phyloP scores from a whole-genome alignment of 2,329 filamentous ascomycete genomes.

The Colletotrichum caudatum region DNA sequence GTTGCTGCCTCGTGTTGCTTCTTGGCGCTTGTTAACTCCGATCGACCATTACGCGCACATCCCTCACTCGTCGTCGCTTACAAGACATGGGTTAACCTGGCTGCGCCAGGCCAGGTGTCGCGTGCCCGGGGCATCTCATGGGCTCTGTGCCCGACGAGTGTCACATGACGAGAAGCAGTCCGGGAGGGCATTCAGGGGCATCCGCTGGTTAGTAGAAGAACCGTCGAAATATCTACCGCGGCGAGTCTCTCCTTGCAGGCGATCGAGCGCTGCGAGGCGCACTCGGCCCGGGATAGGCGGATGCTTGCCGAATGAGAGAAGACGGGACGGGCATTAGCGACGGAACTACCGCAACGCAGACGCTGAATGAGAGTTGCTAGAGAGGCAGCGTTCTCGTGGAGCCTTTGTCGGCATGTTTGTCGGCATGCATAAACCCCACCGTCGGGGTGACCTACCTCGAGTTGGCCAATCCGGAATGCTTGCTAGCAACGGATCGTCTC shows the following conservation, averaged over 20 bases:
- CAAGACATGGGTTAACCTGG: conserved; percentile 14
- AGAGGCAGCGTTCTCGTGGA: conserved; percentile 13
- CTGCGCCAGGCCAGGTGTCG: conserved; percentile 2
- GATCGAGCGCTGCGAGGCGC: background rate
- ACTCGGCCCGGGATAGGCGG: background rate
- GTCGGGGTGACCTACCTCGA: background rate
- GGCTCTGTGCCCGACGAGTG: background rate
- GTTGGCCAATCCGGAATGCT: conserved; percentile 24
- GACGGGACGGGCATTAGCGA: conserved; percentile 5
- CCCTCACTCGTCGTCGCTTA: conserved; percentile 6
- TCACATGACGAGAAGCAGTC: conserved; percentile 17
- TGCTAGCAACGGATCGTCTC: background rate
- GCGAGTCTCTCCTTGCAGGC: background rate
- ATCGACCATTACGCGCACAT: conserved; percentile 7
- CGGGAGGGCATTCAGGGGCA: background rate
- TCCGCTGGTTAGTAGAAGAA: background rate
- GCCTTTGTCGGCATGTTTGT: conserved; percentile 8
- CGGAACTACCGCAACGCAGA: conserved; percentile 11
- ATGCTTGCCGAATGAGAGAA: conserved; percentile 12
- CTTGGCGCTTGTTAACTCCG: conserved; percentile 1
- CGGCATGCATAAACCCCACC: conserved; percentile 18
- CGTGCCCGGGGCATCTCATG: conserved; percentile 13
- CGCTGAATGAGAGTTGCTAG: conserved; percentile 13
- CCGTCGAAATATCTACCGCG: background rate
- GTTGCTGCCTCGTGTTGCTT: background rate